Base-by-base conservation (phyloP, 2,329 filamentous ascomycete genomes). In the Penicillium capsulatum region DNA sequence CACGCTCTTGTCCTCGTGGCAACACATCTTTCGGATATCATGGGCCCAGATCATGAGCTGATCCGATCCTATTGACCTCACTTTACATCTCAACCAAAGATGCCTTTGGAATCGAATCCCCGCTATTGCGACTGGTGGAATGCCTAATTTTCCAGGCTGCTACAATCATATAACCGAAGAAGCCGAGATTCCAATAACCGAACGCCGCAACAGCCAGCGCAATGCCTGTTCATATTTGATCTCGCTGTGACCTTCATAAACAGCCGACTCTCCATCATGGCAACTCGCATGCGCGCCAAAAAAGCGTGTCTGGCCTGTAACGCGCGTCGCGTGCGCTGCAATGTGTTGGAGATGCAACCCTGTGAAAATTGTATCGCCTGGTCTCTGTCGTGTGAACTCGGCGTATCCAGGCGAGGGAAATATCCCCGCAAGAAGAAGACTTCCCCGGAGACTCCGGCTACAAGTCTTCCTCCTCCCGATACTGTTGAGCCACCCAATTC, bases 241-340 rank as follows among this genome's bases (percentile, higher is more conserved):
- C n/a, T n/a, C n/a, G n/a, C n/a, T n/a, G n/a, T n/a, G n/a, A n/a
- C n/a, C 9, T 19, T 26, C 16, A 7, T 30, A 15, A 31, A 3
- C 7, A 40, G 14, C 27, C 33, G 17, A 29, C 27, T 11, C 5
- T 32, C 5, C 16, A 48, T 40, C 38, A 48, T 43, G 41, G 45
- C 35, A 5, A 19, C 29, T 4, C 46, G 54, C 4, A 54, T 49
- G 6, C 63, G 69, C 31, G 68, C 69, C 19, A 68, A 66, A 42
- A 57, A 67, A 41, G 68, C 69, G 6, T 72, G 69, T 43, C 55
- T 63, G 26, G 61, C 64, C 16, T 72, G 69, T 45, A 70, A 72
- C 41, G 54, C 64, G n/a, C 64, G 67, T 20, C 61, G 68, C 22
- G 68, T 72, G 24, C 67, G 67, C 36, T 72, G 69, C 45, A 65